phyloP scores from a whole-genome alignment of 805 yeast genomes.

The Aciculoconidium aculeatum region DNA sequence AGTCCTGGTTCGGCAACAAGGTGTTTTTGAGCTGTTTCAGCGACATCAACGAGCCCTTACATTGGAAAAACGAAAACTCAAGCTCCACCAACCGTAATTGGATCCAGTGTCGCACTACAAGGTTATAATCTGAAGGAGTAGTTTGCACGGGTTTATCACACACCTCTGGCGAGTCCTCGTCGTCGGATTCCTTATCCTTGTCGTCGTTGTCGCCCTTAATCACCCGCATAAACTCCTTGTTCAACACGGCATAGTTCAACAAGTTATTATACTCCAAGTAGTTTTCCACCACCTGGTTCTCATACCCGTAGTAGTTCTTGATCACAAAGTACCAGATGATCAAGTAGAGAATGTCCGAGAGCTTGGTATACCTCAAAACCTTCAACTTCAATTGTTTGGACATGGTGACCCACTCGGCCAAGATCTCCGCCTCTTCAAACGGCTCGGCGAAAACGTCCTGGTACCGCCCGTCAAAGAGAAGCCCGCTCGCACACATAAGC shows the following conservation, averaged over 20 bases:
- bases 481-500: conserved; percentile 17
- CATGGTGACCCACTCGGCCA: conserved; percentile 11
- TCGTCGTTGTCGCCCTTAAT: conserved; percentile 10
- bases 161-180: no score
- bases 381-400: conserved; percentile 14
- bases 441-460: conserved; percentile 1
- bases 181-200: not conserved
- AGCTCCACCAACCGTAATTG: conserved; percentile 23
- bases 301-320: conserved; percentile 15
- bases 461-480: conserved; percentile 4
- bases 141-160: conserved; percentile 11
- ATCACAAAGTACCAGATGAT: conserved; percentile 22
- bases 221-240: conserved; percentile 13
- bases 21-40: conserved; percentile 20
- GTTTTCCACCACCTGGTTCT: conserved; percentile 16
- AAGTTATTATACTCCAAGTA: conserved; percentile 24
- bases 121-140: conserved; percentile 11
- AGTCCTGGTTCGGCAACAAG: conserved; percentile 18
- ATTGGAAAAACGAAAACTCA: conserved; percentile 22
- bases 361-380: conserved; percentile 13
- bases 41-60: conserved; percentile 20
- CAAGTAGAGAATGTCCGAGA: conserved; percentile 19
- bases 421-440: conserved; percentile 11
- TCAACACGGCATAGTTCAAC: conserved; percentile 14
- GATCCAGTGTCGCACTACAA: conserved; percentile 20